Evolutionary conservation across 1,284 basidiomycete species (phyloP).

Genomic region (Cystobasidiaceae sp.): DNA sequence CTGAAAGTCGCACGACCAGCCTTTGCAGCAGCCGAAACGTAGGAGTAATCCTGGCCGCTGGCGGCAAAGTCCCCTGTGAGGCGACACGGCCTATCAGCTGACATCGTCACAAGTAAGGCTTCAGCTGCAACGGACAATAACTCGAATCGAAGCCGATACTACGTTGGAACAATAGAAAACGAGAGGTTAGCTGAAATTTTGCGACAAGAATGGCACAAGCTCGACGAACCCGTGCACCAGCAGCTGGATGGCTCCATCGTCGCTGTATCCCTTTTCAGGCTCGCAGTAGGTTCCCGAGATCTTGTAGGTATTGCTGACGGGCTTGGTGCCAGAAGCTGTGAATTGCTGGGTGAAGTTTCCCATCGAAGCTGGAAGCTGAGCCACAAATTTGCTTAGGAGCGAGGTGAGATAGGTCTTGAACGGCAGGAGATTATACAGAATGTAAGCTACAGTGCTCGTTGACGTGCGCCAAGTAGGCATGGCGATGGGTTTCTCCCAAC

Average conservation of each 20-base stretch:
- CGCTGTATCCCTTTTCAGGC: slow-evolving; percentile 40
- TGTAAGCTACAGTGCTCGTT: neutral
- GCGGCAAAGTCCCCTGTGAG: slow-evolving; percentile 43
- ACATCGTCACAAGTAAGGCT: too few species aligned
- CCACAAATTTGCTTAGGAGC: slow-evolving; percentile 21
- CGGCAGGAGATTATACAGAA: neutral
- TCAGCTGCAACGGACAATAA: too few species aligned
- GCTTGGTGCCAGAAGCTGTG: slow-evolving; percentile 18
- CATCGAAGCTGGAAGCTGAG: slow-evolving; percentile 27
- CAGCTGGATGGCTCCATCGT: slow-evolving; percentile 38
- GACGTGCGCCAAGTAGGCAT: too few species aligned
- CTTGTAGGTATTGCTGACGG: slow-evolving; percentile 30
- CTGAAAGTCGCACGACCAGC: slow-evolving; percentile 45
- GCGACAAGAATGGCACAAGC: neutral
- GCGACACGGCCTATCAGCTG: too few species aligned
- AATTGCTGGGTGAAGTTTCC: slow-evolving; percentile 35
- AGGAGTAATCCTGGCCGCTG: slow-evolving; percentile 42
- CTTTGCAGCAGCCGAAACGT: slow-evolving; percentile 41
- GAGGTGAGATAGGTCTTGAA: slow-evolving; percentile 13
- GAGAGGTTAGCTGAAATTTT: neutral
- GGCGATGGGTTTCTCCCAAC: too few species aligned
- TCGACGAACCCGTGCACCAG: slow-evolving; percentile 42
- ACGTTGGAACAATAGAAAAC: neutral
- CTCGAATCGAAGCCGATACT: slow-evolving; percentile 21
- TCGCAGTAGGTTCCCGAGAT: slow-evolving; percentile 41